phyloP scores from a whole-genome alignment of 768 basidiomycete genomes.

The Steccherinum ochraceum region DNA sequence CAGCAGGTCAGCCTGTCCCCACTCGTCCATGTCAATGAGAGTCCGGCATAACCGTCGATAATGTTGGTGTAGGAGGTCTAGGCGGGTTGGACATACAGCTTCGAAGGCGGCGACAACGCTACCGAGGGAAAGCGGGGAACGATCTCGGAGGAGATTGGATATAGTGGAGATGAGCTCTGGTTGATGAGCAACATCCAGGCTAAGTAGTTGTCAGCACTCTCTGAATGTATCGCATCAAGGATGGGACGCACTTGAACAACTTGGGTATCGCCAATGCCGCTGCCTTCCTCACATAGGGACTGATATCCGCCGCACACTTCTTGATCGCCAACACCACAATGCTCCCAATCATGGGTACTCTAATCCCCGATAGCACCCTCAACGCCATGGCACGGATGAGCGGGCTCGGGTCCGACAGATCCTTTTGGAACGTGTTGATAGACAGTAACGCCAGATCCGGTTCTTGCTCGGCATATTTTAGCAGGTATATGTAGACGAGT shows the following conservation, averaged over 20 bases:
- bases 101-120: conserved; percentile 83
- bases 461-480: conserved; percentile 88
- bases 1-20: conserved; percentile 85
- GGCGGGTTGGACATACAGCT: conserved; percentile 76
- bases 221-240: not conserved
- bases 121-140: conserved; percentile 84
- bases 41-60: conserved; percentile 79
- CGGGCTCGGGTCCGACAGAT: conserved; percentile 86
- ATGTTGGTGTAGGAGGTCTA: conserved; percentile 85
- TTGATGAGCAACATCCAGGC: conserved; percentile 70
- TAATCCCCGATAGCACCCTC: conserved; percentile 87
- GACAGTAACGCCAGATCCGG: conserved; percentile 93
- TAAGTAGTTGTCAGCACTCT: conserved; percentile 22
- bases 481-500: conserved; percentile 95
- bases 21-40: conserved; percentile 92
- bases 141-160: conserved; percentile 58
- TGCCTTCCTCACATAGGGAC: conserved; percentile 92
- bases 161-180: conserved; percentile 66
- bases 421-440: conserved; percentile 98
- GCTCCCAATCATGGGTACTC: conserved; percentile 81
- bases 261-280: conserved; percentile 89
- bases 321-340: conserved; percentile 85
- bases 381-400: conserved; percentile 96
- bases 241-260: conserved; percentile 56
- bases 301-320: conserved; percentile 87